A percentile compares a stretch with the other conserved stretches of the same genome.
These are phyloP conservation scores for Sarocladium strictum DNA, from an alignment of 2,329 filamentous ascomycete species.

Conservation along the genomic window DNA sequence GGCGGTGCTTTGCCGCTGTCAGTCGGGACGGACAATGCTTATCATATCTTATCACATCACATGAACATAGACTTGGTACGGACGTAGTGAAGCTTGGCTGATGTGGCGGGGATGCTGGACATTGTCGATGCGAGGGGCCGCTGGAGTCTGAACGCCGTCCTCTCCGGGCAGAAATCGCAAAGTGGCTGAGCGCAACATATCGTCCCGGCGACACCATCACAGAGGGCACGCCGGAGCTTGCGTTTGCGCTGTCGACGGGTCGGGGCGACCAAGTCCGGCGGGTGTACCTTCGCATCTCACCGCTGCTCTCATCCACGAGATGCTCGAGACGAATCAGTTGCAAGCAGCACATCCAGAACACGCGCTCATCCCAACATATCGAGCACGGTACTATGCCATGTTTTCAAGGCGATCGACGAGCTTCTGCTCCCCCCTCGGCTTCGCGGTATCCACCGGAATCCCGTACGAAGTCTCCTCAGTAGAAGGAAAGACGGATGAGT, in stretches of 20 bases:
- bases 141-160: constrained; percentile 13
- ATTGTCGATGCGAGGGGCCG: too few relatives aligned
- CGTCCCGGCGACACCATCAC: constrained; percentile 23
- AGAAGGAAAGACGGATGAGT: background rate
- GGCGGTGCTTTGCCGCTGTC: background rate
- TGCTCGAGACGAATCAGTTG: constrained; percentile 16
- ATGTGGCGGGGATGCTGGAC: background rate
- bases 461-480: constrained; percentile 12
- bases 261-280: constrained; percentile 10
- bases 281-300: constrained; percentile 11
- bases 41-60: background rate
- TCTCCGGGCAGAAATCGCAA: constrained; percentile 12
- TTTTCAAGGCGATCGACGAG: constrained; percentile 13
- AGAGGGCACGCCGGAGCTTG: constrained; percentile 52
- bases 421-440: constrained; percentile 15
- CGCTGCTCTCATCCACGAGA: constrained; percentile 12
- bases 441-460: constrained; percentile 12
- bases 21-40: too few relatives aligned
- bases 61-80: background rate
- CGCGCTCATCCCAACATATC: constrained; percentile 15
- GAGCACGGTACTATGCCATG: constrained; percentile 15
- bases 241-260: background rate
- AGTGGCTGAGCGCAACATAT: constrained; percentile 12
- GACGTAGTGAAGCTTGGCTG: too few relatives aligned
- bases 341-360: constrained; percentile 15